These are phyloP conservation scores for Heterobasidion annosum DNA, from an alignment of 1,284 basidiomycete species.

Conservation along the genomic window DNA sequence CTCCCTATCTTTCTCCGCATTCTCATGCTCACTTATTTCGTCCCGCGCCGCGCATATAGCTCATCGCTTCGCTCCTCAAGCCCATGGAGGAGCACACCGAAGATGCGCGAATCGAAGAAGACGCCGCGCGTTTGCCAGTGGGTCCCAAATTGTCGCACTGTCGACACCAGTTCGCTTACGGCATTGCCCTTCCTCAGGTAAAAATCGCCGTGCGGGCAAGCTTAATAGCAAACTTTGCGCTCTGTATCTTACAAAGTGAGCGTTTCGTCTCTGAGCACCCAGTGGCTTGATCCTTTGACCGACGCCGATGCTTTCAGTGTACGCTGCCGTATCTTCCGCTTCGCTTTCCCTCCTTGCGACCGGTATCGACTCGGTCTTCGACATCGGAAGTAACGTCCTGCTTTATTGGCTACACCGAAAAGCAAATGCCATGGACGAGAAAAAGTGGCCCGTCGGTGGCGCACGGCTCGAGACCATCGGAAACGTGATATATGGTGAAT, in stretches of 20 bases:
- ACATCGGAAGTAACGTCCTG: constrained; percentile 85
- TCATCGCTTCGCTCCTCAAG: constrained; percentile 80
- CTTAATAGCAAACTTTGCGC: constrained; percentile 65
- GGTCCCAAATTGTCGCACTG: constrained; percentile 12
- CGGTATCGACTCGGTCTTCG: constrained; percentile 85
- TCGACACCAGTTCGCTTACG: not conserved
- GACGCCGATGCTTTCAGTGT: constrained; percentile 39
- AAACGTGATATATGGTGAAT: constrained; percentile 76
- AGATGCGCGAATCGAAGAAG: constrained; percentile 60
- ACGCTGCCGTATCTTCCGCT: constrained; percentile 78
- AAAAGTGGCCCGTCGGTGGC: constrained; percentile 90
- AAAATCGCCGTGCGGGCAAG: constrained; percentile 86
- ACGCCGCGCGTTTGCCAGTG: constrained; percentile 57
- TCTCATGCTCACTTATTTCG: not conserved
- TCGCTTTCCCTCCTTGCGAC: constrained; percentile 89
- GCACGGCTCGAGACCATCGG: constrained; percentile 87
- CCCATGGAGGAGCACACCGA: constrained; percentile 80
- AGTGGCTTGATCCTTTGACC: constrained; percentile 1
- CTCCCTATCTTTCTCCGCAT: not conserved
- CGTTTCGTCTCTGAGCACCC: not conserved
- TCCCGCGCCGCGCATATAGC: constrained; percentile 27
- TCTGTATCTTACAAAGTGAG: constrained; percentile 64
- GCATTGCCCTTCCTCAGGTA: constrained; percentile 37
- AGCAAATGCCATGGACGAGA: constrained; percentile 61
- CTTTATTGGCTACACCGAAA: constrained; percentile 79